A percentile compares a stretch with the other conserved stretches of the same genome.
These are phyloP conservation scores for Blastomyces gilchristii DNA, from an alignment of 2,329 filamentous ascomycete species.

Conservation along the genomic window DNA sequence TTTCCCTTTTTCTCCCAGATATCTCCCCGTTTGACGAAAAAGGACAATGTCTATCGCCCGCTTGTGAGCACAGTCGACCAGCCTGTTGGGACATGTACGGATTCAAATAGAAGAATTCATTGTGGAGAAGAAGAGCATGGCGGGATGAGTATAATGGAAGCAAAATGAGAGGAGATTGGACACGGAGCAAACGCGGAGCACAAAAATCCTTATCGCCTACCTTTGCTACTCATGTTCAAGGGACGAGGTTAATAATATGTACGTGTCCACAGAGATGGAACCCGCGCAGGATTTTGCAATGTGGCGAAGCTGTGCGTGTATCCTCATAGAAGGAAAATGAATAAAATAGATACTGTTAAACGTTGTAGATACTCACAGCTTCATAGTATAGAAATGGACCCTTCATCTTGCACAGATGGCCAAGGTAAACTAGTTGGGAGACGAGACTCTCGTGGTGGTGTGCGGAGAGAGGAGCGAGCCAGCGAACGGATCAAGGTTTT, in stretches of 20 bases:
- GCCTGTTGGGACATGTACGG: neutral
- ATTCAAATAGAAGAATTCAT: neutral
- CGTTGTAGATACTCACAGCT: neutral
- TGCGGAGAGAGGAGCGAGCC: too few relatives aligned
- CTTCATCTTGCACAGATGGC: neutral
- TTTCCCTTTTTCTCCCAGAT: too few relatives aligned
- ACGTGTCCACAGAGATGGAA: too few relatives aligned
- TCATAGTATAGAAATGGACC: too few relatives aligned
- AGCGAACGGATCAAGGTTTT: neutral
- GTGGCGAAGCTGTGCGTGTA: neutral
- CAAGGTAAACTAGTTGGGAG: neutral
- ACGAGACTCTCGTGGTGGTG: neutral
- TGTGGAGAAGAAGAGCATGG: neutral
- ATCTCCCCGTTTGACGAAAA: neutral
- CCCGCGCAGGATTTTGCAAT: neutral
- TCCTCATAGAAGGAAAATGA: neutral
- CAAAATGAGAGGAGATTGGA: neutral
- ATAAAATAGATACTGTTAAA: neutral
- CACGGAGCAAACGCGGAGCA: too few relatives aligned
- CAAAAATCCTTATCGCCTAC: neutral
- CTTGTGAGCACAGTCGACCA: neutral
- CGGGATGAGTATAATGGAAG: neutral
- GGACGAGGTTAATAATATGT: neutral
- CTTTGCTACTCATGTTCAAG: neutral
- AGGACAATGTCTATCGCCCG: neutral